A percentile compares a stretch with the other conserved stretches of the same genome.
Evolutionary conservation across 2,329 filamentous ascomycete species (phyloP).

Genomic region (Epichloe bromicola): DNA sequence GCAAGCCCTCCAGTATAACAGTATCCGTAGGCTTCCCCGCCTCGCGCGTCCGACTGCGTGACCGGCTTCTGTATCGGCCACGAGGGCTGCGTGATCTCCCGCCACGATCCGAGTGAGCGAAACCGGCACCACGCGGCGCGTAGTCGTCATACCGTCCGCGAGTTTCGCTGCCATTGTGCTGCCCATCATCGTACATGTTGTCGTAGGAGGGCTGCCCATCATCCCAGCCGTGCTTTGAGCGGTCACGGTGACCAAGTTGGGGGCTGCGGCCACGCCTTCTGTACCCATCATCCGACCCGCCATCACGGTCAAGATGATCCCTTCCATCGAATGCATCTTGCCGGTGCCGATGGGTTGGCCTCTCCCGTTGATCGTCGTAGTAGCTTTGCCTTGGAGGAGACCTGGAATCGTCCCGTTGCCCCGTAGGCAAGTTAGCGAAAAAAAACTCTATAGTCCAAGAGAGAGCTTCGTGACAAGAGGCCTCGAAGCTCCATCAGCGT

Average conservation of each 20-base stretch:
- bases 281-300: slow-evolving; percentile 17
- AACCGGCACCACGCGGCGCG: slow-evolving; percentile 7
- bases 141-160: slow-evolving; percentile 12
- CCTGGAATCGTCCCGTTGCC: slow-evolving; percentile 29
- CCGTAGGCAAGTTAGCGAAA: slow-evolving; percentile 33
- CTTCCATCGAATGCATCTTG: slow-evolving; percentile 14
- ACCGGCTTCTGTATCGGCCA: slow-evolving; percentile 18
- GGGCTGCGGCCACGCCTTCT: slow-evolving; percentile 10
- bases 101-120: neutral
- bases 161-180: slow-evolving; percentile 11
- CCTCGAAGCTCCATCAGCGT: slow-evolving; percentile 8
- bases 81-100: slow-evolving; percentile 16
- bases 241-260: slow-evolving; percentile 7
- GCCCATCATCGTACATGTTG: slow-evolving; percentile 26
- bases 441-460: slow-evolving; percentile 13
- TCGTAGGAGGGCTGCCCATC: slow-evolving; percentile 19
- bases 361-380: slow-evolving; percentile 21
- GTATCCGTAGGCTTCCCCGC: slow-evolving; percentile 34
- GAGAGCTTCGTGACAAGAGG: slow-evolving; percentile 1
- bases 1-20: slow-evolving; percentile 42
- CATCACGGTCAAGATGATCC: slow-evolving; percentile 13
- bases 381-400: slow-evolving; percentile 28
- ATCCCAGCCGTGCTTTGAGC: slow-evolving; percentile 16
- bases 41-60: slow-evolving; percentile 22
- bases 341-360: slow-evolving; percentile 13